Evolutionary conservation across 2,329 filamentous ascomycete genomes (phyloP).

Genomic region (Phialemoniopsis sp.): DNA sequence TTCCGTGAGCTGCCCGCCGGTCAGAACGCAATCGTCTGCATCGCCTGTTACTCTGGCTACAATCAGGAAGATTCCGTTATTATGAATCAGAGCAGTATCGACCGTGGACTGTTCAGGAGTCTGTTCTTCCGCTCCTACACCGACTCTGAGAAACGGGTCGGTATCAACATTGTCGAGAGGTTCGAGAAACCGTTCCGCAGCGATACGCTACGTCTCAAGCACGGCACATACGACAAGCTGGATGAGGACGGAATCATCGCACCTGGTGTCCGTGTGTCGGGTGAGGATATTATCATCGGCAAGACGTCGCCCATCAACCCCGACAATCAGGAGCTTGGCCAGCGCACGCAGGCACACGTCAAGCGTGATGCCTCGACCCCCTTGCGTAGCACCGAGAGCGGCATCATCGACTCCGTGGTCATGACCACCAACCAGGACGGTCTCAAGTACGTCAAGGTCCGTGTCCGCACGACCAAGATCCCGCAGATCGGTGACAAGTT

Average conservation of each 20-base stretch:
- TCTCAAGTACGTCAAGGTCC: conserved; percentile 93
- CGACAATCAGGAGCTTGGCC: conserved; percentile 89
- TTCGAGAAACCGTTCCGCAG: conserved; percentile 92
- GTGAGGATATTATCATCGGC: conserved; percentile 98
- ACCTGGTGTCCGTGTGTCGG: conserved; percentile 89
- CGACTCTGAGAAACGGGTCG: conserved; percentile 93
- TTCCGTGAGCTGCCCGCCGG: conserved; percentile 96
- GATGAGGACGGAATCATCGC: conserved; percentile 95
- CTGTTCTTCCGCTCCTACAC: conserved; percentile 97
- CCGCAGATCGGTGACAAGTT: conserved; percentile 99
- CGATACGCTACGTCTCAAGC: conserved; percentile 88
- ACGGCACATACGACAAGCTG: conserved; percentile 94
- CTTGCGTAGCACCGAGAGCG: conserved; percentile 90
- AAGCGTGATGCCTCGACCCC: conserved; percentile 96
- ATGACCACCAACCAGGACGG: conserved; percentile 94
- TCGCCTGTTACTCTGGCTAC: conserved; percentile 95
- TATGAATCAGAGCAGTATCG: conserved; percentile 99
- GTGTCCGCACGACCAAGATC: conserved; percentile 94
- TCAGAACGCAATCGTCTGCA: conserved; percentile 97
- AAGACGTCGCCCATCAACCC: conserved; percentile 95
- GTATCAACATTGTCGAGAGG: conserved; percentile 85
- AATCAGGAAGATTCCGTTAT: conserved; percentile 99
- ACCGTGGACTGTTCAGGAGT: conserved; percentile 94
- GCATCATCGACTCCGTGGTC: conserved; percentile 91
- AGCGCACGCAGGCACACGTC: conserved; percentile 82